Conservation (phyloP, 2,329 filamentous ascomycete genomes). For the Penicillium sp. region DNA sequence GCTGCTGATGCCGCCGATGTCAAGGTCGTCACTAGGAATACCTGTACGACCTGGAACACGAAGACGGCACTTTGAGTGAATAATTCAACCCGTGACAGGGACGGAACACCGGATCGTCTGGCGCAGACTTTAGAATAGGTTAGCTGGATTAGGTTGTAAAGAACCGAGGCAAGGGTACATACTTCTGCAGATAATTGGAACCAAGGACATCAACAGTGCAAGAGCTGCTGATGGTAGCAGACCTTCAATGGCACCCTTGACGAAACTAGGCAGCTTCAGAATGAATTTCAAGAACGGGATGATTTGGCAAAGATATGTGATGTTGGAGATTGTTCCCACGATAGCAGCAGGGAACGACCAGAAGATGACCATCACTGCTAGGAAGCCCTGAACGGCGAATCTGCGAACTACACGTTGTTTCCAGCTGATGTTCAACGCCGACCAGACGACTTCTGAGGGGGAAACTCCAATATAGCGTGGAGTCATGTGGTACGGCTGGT, state of each 20-base stretch:
- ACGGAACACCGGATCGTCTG: slow-evolving; percentile 76
- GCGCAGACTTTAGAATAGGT: slow-evolving; percentile 61
- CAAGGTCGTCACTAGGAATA: slow-evolving; percentile 84
- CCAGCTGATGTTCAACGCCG: slow-evolving; percentile 76
- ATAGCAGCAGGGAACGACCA: slow-evolving; percentile 76
- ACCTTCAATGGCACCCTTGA: slow-evolving; percentile 80
- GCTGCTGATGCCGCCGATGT: slow-evolving; percentile 77
- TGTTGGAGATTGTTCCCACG: slow-evolving; percentile 84
- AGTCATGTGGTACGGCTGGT: slow-evolving; percentile 81
- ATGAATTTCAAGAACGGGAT: slow-evolving; percentile 71
- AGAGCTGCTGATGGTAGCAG: slow-evolving; percentile 78
- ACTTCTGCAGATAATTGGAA: slow-evolving; percentile 79
- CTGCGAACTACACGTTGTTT: slow-evolving; percentile 76
- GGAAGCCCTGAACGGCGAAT: slow-evolving; percentile 66
- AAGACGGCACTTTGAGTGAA: slow-evolving; percentile 93
- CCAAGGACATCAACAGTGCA: slow-evolving; percentile 79
- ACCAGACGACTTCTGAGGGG: slow-evolving; percentile 87
- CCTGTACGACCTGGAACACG: slow-evolving; percentile 69
- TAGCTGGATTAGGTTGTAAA: neutral
- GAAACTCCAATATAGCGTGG: slow-evolving; percentile 82
- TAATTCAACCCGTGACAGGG: slow-evolving; percentile 75
- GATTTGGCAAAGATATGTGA: slow-evolving; percentile 61
- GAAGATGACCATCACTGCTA: slow-evolving; percentile 79
- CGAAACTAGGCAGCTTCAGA: slow-evolving; percentile 63
- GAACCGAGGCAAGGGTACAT: slow-evolving; percentile 33